Evolutionary conservation across 345 rosid genomes (phyloP).

Genomic region (Eucalyptus curtisii): DNA sequence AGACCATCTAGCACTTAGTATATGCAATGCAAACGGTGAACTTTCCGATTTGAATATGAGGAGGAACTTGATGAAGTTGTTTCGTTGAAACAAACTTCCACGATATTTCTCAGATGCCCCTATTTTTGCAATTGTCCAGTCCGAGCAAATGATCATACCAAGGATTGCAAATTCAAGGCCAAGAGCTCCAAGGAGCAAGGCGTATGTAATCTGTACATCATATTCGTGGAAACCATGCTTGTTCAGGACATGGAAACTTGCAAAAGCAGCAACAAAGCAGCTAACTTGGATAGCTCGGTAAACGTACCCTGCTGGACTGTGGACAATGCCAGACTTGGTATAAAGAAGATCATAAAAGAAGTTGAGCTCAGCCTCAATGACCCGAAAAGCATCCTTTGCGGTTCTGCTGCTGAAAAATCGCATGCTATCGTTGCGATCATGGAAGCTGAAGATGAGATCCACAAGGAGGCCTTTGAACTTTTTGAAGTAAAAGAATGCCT

Average conservation of each 20-base stretch:
- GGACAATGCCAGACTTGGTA: not conserved
- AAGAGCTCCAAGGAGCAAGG: too few relatives aligned
- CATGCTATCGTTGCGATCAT: rapidly evolving
- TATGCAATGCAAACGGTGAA: too few relatives aligned
- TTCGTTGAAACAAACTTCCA: too few relatives aligned
- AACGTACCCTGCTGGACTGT: not conserved
- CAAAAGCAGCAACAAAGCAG: not conserved
- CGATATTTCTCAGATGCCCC: too few relatives aligned
- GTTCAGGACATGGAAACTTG: not conserved
- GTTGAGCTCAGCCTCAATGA: not conserved
- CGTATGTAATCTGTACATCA: too few relatives aligned
- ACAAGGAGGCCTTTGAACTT: not conserved
- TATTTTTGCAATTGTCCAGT: too few relatives aligned
- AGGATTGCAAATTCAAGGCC: too few relatives aligned
- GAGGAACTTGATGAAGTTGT: too few relatives aligned
- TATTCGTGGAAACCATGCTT: too few relatives aligned
- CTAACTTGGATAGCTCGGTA: not conserved
- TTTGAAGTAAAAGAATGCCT: not conserved
- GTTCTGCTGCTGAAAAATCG: not conserved
- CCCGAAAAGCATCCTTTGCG: not conserved
- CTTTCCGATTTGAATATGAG: too few relatives aligned
- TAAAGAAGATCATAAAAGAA: not conserved
- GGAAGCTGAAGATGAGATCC: not conserved
- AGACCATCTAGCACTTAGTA: too few relatives aligned
- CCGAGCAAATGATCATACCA: too few relatives aligned